A percentile compares a stretch with the other conserved stretches of the same genome.
Evolutionary conservation across 2,329 filamentous ascomycete genomes (phyloP).

Genomic region (Cercospora beticola): DNA sequence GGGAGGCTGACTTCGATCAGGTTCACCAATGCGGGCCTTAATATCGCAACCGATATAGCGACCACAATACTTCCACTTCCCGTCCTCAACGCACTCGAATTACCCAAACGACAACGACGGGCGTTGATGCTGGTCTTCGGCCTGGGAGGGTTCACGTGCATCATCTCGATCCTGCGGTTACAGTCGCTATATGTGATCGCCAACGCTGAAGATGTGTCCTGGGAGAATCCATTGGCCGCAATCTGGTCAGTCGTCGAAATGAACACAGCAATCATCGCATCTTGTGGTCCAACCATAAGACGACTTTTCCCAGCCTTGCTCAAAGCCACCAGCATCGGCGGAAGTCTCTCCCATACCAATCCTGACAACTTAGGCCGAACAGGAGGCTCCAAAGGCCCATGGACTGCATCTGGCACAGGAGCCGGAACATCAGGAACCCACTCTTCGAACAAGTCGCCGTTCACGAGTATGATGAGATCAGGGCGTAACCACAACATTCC

Average conservation of each 20-base stretch:
- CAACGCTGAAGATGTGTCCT: slow-evolving; percentile 29
- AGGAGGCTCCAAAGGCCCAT: neutral
- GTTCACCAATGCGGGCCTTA: slow-evolving; percentile 41
- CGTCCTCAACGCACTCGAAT: slow-evolving; percentile 37
- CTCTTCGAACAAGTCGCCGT: neutral
- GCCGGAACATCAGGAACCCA: neutral
- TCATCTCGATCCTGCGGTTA: slow-evolving; percentile 38
- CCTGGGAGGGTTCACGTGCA: slow-evolving; percentile 38
- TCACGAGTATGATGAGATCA: neutral
- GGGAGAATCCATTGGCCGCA: slow-evolving; percentile 37
- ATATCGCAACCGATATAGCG: slow-evolving; percentile 40
- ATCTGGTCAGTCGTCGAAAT: slow-evolving; percentile 41
- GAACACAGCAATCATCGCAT: slow-evolving; percentile 40
- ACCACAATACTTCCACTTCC: slow-evolving; percentile 39
- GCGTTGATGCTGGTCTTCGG: slow-evolving; percentile 40
- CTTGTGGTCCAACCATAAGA: slow-evolving; percentile 41
- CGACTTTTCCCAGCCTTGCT: slow-evolving; percentile 40
- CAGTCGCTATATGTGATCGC: slow-evolving; percentile 31
- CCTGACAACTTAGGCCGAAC: neutral
- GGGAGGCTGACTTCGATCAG: slow-evolving; percentile 16
- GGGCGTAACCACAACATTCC: neutral
- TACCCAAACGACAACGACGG: slow-evolving; percentile 36
- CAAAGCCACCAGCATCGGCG: slow-evolving; percentile 13
- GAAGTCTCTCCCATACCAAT: neutral
- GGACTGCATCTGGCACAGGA: neutral